Evolutionary conservation across 2,329 filamentous ascomycete species (phyloP), one percentile per base, ranked within the genome.

Genomic region (Epichloe bromicola): DNA sequence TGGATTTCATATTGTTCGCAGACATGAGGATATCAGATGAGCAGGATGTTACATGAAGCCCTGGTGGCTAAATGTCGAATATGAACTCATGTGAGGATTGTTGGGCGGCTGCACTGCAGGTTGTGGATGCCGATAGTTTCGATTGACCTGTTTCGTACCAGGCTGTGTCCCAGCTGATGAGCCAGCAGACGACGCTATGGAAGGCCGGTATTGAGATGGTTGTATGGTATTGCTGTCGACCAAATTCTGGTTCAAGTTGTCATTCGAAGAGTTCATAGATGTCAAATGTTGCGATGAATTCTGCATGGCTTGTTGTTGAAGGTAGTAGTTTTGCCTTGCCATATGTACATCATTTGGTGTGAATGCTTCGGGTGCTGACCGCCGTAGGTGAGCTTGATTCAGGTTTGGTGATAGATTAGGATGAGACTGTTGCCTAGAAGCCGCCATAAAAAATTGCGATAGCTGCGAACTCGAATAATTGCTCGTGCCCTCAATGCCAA

Each of bases 381-480:
- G 41, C 4, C 36, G 36, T 23, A 37, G 19, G 17, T 20, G 42
- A 15, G 42, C 19, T 14, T 49, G 51, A 19, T 26, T 49, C 2
- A 49, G 17, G 19, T 26, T 42, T 8, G 47, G 46, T n/a, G 47
- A 52, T 12, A 37, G 34, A 17, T 5, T 14, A 2, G 48, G 12
- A 34, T 42, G 51, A 26, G 33, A 15, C 30, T 46, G 51, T 40
- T 49, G 47, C 17, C 37, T 36, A 37, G 37, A 43, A 11, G 36
- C 38, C 4, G 51, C 2, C 3, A 52, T 46, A n/a, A 41, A 52
- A 34, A 41, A 52, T 5, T 49, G 51, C 17, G 46, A 36, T 17
- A 52, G 30, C 15, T 45, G 51, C 12, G 37, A 14, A 10, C 15
- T 30, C 23, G 46, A 42, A 37, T 34, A 38, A 39, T 3, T 41